Evolutionary conservation across 2,329 filamentous ascomycete genomes (phyloP).

Genomic region (Epichloe amarillans): DNA sequence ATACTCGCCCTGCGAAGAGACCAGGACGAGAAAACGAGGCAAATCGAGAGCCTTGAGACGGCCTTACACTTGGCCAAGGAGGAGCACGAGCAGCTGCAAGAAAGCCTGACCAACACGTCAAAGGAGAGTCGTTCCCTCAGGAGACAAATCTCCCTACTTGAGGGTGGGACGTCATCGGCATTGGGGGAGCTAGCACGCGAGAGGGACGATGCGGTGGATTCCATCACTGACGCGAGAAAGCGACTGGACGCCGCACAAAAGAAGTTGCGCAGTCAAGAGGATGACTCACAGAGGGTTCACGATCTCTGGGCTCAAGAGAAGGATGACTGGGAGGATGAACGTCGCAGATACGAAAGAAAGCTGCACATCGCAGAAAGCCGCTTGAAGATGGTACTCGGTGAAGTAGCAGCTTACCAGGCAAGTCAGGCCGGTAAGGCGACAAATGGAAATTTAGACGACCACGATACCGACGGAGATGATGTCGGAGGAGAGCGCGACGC

Average conservation of each 20-base stretch:
- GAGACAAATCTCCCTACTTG: slow-evolving; percentile 72
- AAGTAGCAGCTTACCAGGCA: slow-evolving; percentile 61
- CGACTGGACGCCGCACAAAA: slow-evolving; percentile 69
- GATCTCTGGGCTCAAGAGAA: slow-evolving; percentile 75
- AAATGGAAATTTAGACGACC: slow-evolving; percentile 19
- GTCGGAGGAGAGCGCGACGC: slow-evolving; percentile 53
- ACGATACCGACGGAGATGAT: slow-evolving; percentile 49
- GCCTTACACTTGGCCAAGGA: slow-evolving; percentile 56
- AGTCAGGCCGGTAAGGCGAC: slow-evolving; percentile 31
- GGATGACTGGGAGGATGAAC: slow-evolving; percentile 72
- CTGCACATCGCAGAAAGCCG: slow-evolving; percentile 83
- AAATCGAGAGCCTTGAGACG: slow-evolving; percentile 75
- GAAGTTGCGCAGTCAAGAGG: slow-evolving; percentile 65
- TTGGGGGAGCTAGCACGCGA: slow-evolving; percentile 73
- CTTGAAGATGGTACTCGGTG: slow-evolving; percentile 71
- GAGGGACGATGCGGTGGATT: slow-evolving; percentile 69
- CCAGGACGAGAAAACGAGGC: slow-evolving; percentile 74
- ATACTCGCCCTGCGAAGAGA: slow-evolving; percentile 79
- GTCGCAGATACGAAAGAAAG: slow-evolving; percentile 67
- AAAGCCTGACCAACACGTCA: slow-evolving; percentile 44
- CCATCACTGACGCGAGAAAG: slow-evolving; percentile 56
- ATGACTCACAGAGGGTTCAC: slow-evolving; percentile 67
- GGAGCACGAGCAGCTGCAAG: slow-evolving; percentile 61
- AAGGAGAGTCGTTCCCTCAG: slow-evolving; percentile 74
- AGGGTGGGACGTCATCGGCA: slow-evolving; percentile 78